A percentile compares a stretch with the other conserved stretches of the same genome.
Evolutionary conservation across 345 rosid genomes (phyloP).

Genomic region (Leavenworthia alabamica): DNA sequence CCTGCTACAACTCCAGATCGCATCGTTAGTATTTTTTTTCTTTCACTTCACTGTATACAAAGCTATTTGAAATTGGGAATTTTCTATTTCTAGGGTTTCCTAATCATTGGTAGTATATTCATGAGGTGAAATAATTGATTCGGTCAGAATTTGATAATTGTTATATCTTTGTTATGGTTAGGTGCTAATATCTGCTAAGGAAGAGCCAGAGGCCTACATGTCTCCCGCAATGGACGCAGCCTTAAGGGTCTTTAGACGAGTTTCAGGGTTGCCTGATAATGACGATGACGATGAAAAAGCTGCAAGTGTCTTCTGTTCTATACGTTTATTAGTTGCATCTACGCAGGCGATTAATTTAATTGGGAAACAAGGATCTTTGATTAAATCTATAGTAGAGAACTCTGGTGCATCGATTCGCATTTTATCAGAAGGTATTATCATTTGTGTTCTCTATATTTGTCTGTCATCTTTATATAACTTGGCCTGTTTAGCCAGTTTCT

Average conservation of each 20-base stretch:
- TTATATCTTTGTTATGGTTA: conserved; percentile 8
- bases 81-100: conserved; percentile 4
- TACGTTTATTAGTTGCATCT: conserved; percentile 68
- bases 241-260: conserved; percentile 51
- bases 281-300: conserved; percentile 34
- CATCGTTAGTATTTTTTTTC: conserved; percentile 39
- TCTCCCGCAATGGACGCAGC: conserved; percentile 64
- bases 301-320: conserved; percentile 49
- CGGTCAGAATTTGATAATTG: not conserved
- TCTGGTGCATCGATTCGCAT: conserved; percentile 75
- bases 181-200: conserved; percentile 58
- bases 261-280: conserved; percentile 38
- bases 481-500: not conserved
- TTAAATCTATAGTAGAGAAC: conserved; percentile 77
- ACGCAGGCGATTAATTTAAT: conserved; percentile 83
- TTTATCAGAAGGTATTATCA: conserved; percentile 54
- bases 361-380: conserved; percentile 82
- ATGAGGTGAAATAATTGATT: not conserved
- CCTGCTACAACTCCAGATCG: conserved; percentile 57
- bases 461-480: not conserved
- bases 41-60: not conserved
- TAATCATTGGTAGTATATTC: not conserved
- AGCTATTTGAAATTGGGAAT: conserved; percentile 5
- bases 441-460: not conserved
- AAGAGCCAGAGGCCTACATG: conserved; percentile 44